Base-by-base conservation (phyloP, 164 flowering plant genomes). In the Berberis thunbergii region DNA sequence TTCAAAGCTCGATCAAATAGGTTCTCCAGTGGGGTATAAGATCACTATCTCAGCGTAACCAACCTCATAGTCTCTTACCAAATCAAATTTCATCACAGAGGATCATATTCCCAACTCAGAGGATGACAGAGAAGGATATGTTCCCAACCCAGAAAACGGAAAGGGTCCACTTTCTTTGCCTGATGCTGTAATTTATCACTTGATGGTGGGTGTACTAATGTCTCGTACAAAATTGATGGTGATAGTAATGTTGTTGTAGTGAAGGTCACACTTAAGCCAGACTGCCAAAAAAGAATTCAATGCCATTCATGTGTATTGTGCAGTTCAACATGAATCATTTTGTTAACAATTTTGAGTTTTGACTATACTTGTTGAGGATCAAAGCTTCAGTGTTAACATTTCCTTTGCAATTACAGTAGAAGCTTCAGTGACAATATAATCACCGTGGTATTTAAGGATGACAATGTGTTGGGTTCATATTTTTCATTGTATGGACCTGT, bases 11-110 rank as follows among this genome's bases (percentile, higher is more conserved):
- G 77, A 78, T 88, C 72, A 72, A 69, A 68, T 88, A 94, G 66
- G 91, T 94, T 43, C 93, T 94, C 60, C 81, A 95, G 52, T 90
- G 92, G 91, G 96, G 90, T 70, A 94, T 94, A 65, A 76, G 98
- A 64, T 94, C 97, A 57, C 54, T 84, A 59, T 82, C 95, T 42
- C 98, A 94, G 70, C 67, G 88, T 72, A 80, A 61, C 42, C 74
- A 76, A 59, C 85, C 84, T 61, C 89, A 84, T 70, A 49, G 69
- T 61, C 39, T 77, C 50, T 42, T 38, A 2, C 4, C 26, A 1
- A 66, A 46, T 49, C 39, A 6, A 69, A 58, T 68, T 67, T 53
- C 55, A 49, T 57, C 38, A 49, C 58, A 45, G 65, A 6, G 40
- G 66, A n/a, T 7, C 62, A 67, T 64, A 7, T 26, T 59, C 62